Evolutionary conservation across 768 basidiomycete genomes (phyloP).

Genomic region (Lactarius hatsudake): DNA sequence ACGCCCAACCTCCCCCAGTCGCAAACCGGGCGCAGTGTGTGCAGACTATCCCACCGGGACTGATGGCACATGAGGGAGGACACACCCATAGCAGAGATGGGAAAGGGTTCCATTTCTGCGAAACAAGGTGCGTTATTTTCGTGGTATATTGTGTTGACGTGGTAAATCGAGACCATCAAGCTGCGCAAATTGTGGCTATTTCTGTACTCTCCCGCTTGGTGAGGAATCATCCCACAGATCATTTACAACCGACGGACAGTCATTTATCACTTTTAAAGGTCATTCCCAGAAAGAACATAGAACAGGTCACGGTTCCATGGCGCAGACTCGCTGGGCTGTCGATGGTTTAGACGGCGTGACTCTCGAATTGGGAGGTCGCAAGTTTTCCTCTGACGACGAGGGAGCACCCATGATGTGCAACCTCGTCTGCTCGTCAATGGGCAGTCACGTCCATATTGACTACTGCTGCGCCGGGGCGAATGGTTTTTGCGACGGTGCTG

Average conservation of each 20-base stretch:
- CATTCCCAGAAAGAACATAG: constrained; percentile 61
- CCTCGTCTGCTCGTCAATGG: constrained; percentile 52
- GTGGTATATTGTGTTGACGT: background rate
- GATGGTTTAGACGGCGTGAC: constrained; percentile 49
- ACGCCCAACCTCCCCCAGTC: constrained; percentile 33
- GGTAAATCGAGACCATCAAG: constrained; percentile 31
- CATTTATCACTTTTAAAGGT: constrained; percentile 35
- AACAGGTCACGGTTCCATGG: constrained; percentile 64
- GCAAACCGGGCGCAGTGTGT: constrained; percentile 51
- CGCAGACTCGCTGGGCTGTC: constrained; percentile 52
- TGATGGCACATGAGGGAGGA: constrained; percentile 42
- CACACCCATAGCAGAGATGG: constrained; percentile 49
- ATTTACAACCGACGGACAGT: background rate
- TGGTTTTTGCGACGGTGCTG: constrained; percentile 41
- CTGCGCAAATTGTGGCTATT: constrained; percentile 56
- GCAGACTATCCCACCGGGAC: constrained; percentile 44
- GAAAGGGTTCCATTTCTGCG: constrained; percentile 52
- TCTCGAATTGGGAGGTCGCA: constrained; percentile 54
- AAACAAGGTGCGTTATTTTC: constrained; percentile 39
- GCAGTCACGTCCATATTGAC: constrained; percentile 56
- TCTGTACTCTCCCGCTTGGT: constrained; percentile 58
- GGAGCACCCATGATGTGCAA: constrained; percentile 66
- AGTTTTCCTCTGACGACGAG: constrained; percentile 51
- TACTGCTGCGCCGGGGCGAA: constrained; percentile 46
- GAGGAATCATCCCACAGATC: constrained; percentile 3